phyloP scores from a whole-genome alignment of 2,329 filamentous ascomycete genomes.

The Phaeosphaeria sp. region DNA sequence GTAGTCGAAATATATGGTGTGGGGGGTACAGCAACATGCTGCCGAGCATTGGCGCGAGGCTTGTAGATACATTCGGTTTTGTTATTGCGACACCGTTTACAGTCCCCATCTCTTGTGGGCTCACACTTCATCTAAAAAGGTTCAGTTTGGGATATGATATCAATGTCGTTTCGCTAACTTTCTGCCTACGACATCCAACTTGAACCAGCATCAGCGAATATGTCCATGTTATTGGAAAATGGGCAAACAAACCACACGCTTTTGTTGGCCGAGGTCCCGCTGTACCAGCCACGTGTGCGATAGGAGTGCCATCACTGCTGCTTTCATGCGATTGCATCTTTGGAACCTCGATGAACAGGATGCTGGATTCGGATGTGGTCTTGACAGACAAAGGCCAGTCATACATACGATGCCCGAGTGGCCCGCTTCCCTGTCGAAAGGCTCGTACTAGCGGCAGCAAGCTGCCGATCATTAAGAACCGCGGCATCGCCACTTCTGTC shows the following conservation, averaged over 20 bases:
- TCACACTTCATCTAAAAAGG: constrained; percentile 18
- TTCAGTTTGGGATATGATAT: background rate
- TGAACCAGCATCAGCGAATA: no score
- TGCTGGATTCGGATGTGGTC: no score
- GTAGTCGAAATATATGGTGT: background rate
- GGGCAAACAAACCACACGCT: constrained; percentile 16
- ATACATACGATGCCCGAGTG: no score
- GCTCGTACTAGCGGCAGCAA: background rate
- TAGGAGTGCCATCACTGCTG: background rate
- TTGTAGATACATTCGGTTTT: constrained; percentile 49
- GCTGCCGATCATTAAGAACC: constrained; percentile 1
- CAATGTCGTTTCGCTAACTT: constrained; percentile 6
- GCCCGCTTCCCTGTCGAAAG: no score
- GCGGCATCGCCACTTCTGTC: constrained; percentile 5
- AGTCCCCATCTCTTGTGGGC: constrained; percentile 13
- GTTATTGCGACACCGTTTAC: constrained; percentile 14
- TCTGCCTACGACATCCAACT: constrained; percentile 19
- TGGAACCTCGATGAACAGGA: background rate
- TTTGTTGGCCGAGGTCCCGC: constrained; percentile 13
- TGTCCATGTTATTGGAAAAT: no score
- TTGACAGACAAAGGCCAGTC: no score
- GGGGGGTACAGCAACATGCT: background rate
- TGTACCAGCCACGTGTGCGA: background rate
- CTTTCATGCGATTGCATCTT: background rate
- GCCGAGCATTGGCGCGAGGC: constrained; percentile 49